Conservation (phyloP, 192 early-diverging fungal species). For the Phycomyces nitens region DNA sequence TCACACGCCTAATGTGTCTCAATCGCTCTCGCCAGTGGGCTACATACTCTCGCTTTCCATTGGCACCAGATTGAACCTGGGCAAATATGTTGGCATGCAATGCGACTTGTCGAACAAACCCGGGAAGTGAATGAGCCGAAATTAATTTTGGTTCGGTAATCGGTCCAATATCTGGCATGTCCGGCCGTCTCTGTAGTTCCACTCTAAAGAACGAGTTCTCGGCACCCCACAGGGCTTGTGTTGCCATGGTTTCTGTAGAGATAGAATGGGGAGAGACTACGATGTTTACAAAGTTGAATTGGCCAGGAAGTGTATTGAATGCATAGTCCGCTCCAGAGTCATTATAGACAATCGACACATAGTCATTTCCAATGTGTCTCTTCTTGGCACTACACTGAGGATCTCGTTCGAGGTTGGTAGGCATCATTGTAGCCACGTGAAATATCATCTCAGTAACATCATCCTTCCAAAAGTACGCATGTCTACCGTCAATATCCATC, state of each 20-base stretch:
- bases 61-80: conserved; percentile 71
- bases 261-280: conserved; percentile 76
- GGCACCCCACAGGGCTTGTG: conserved; percentile 9
- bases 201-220: conserved; percentile 56
- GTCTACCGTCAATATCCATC: conserved; percentile 80
- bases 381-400: conserved; percentile 82
- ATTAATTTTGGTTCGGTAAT: conserved; percentile 81
- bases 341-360: conserved; percentile 91
- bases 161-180: conserved; percentile 82
- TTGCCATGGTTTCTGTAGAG: conserved; percentile 16
- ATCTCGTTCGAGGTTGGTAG: conserved; percentile 70
- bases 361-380: conserved; percentile 97
- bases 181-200: conserved; percentile 62
- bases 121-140: conserved; percentile 67
- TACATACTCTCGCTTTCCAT: conserved; percentile 66
- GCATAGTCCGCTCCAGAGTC: conserved; percentile 79
- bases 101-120: conserved; percentile 80
- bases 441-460: conserved; percentile 87
- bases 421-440: conserved; percentile 95
- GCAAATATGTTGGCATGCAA: conserved; percentile 89
- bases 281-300: conserved; percentile 96
- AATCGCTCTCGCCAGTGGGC: conserved; percentile 89
- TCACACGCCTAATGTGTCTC: conserved; percentile 84
- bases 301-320: conserved; percentile 87
- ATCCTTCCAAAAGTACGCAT: conserved; percentile 79